These are phyloP conservation scores for Moricandia moricandioides DNA, from an alignment of 345 rosid species.

Conservation along the genomic window DNA sequence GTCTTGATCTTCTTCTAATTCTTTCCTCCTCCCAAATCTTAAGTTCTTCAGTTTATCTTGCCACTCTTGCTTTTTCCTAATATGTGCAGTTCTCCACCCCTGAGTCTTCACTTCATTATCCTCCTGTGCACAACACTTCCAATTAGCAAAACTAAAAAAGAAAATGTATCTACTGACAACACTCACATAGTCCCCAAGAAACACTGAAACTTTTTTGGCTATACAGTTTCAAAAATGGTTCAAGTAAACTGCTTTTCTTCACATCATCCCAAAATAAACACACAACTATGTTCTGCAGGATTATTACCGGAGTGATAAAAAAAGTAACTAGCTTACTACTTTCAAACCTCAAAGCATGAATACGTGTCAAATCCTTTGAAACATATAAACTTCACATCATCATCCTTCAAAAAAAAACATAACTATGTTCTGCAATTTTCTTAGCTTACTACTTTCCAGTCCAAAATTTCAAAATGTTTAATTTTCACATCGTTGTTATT, in stretches of 20 bases:
- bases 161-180: background rate
- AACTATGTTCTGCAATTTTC: background rate
- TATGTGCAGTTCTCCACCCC: constrained; percentile 58
- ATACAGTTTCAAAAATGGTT: background rate
- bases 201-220: background rate
- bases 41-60: constrained; percentile 71
- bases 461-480: background rate
- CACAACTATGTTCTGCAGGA: background rate
- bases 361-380: background rate
- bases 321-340: constrained; percentile 14
- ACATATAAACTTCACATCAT: background rate
- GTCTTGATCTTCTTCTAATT: constrained; percentile 45
- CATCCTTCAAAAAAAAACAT: background rate
- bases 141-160: background rate
- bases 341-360: background rate
- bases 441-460: background rate
- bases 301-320: background rate
- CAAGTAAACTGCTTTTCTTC: background rate
- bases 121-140: constrained; percentile 40
- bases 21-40: constrained; percentile 66
- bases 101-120: constrained; percentile 54
- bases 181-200: background rate
- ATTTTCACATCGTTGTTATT: background rate
- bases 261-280: background rate
- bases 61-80: constrained; percentile 78